Conservation (phyloP, 345 rosid genomes). For the Pistacia vera region DNA sequence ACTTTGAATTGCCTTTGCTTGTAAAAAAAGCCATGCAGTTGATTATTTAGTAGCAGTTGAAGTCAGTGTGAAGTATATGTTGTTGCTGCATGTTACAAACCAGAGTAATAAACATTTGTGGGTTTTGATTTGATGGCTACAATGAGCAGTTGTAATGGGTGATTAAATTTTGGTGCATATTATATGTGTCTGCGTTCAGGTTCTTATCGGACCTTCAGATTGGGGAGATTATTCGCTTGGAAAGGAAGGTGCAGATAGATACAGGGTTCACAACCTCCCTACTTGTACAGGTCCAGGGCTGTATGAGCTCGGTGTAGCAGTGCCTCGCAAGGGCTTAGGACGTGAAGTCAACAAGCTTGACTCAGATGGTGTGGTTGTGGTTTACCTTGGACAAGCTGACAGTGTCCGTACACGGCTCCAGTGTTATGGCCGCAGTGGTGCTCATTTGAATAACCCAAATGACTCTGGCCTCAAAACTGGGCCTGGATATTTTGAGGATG, state of each 20-base stretch:
- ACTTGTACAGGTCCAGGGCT: conserved; percentile 55
- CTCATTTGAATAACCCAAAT: conserved; percentile 52
- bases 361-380: conserved; percentile 45
- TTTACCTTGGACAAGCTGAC: conserved; percentile 89
- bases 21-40: not conserved
- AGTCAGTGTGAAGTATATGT: no score
- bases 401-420: conserved; percentile 79
- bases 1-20: not conserved
- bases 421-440: conserved; percentile 74
- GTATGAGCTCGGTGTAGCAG: conserved; percentile 71
- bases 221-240: conserved; percentile 69
- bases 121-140: not conserved
- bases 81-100: not conserved
- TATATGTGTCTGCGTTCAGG: conserved; percentile 33
- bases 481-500: conserved; percentile 49
- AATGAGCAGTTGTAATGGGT: not conserved
- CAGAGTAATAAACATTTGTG: not conserved
- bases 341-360: conserved; percentile 45
- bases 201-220: conserved; percentile 71
- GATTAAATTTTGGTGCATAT: not conserved
- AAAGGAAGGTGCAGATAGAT: conserved; percentile 72
- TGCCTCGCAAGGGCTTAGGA: conserved; percentile 26
- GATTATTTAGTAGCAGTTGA: not conserved
- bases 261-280: conserved; percentile 81
- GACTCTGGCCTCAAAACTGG: conserved; percentile 26